A percentile compares a stretch with the other conserved stretches of the same genome.
Evolutionary conservation across 495 filamentous ascomycete species (phyloP).

Genomic region (Annulohypoxylon nitens): DNA sequence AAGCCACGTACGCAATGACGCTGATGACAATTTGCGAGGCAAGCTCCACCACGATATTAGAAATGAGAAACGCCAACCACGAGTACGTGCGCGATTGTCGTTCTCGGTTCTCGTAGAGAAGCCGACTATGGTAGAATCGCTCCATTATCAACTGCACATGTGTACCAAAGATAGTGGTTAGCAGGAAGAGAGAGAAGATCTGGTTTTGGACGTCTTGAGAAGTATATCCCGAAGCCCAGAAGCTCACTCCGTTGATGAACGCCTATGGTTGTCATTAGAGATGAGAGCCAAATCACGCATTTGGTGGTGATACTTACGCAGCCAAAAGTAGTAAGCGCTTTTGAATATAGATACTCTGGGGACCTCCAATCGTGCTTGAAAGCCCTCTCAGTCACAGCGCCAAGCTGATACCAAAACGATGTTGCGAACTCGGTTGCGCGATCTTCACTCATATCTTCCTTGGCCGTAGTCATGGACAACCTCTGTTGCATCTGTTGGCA

Average conservation of each 20-base stretch:
- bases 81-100: slow-evolving; percentile 73
- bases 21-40: slow-evolving; percentile 72
- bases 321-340: slow-evolving; percentile 32
- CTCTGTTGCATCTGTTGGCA: neutral
- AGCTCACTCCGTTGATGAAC: slow-evolving; percentile 66
- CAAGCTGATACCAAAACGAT: slow-evolving; percentile 53
- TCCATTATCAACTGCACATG: slow-evolving; percentile 71
- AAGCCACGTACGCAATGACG: slow-evolving; percentile 67
- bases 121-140: slow-evolving; percentile 67
- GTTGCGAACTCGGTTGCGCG: slow-evolving; percentile 6
- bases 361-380: slow-evolving; percentile 78
- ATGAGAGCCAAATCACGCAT: slow-evolving; percentile 50
- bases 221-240: slow-evolving; percentile 67
- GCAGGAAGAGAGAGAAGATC: slow-evolving; percentile 75
- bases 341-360: slow-evolving; percentile 75
- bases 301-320: neutral
- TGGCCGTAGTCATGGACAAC: slow-evolving; percentile 26
- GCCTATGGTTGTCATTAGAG: neutral
- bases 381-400: slow-evolving; percentile 60
- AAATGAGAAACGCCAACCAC: slow-evolving; percentile 73
- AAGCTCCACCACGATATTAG: slow-evolving; percentile 73
- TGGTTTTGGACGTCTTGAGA: slow-evolving; percentile 57
- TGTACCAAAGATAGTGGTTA: slow-evolving; percentile 55
- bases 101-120: slow-evolving; percentile 60
- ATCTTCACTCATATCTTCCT: slow-evolving; percentile 58